Evolutionary conservation across 768 basidiomycete species (phyloP).

Genomic region (Botryobasidium botryosum): DNA sequence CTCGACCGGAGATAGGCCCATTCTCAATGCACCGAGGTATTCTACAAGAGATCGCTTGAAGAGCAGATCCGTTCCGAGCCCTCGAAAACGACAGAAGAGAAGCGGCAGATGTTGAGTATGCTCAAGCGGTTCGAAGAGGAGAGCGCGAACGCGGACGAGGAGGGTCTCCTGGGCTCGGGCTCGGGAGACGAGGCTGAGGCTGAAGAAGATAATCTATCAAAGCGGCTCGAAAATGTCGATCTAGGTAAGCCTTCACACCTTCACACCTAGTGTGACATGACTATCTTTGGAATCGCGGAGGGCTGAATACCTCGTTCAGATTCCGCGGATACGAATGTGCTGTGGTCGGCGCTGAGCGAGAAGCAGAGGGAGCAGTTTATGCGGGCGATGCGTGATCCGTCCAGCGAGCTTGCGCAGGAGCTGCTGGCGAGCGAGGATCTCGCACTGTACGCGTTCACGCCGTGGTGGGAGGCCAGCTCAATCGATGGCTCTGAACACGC

Average conservation of each 20-base stretch:
- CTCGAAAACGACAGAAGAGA: slow-evolving; percentile 39
- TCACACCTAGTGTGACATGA: neutral
- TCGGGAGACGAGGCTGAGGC: slow-evolving; percentile 24
- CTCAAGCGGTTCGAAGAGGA: slow-evolving; percentile 60
- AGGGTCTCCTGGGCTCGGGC: too few relatives aligned
- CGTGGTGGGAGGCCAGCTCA: slow-evolving; percentile 58
- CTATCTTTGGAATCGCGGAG: too few relatives aligned
- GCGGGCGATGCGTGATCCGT: slow-evolving; percentile 39
- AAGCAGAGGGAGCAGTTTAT: slow-evolving; percentile 45
- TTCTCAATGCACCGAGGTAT: slow-evolving; percentile 59
- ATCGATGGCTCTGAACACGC: slow-evolving; percentile 7
- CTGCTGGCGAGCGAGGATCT: slow-evolving; percentile 44
- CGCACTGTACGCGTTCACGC: slow-evolving; percentile 29
- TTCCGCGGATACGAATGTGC: slow-evolving; percentile 32
- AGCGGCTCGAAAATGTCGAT: slow-evolving; percentile 39
- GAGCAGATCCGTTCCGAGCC: slow-evolving; percentile 39
- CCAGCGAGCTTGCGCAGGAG: slow-evolving; percentile 39
- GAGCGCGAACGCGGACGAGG: slow-evolving; percentile 20
- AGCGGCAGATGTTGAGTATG: slow-evolving; percentile 47
- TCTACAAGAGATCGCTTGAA: slow-evolving; percentile 63
- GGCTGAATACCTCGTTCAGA: slow-evolving; percentile 29
- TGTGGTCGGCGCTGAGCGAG: slow-evolving; percentile 47
- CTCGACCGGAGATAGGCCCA: too few relatives aligned
- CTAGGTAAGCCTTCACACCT: slow-evolving; percentile 30
- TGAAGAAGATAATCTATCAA: slow-evolving; percentile 28